Conservation (phyloP, 768 basidiomycete species). For the Rhodocollybia butyracea region DNA sequence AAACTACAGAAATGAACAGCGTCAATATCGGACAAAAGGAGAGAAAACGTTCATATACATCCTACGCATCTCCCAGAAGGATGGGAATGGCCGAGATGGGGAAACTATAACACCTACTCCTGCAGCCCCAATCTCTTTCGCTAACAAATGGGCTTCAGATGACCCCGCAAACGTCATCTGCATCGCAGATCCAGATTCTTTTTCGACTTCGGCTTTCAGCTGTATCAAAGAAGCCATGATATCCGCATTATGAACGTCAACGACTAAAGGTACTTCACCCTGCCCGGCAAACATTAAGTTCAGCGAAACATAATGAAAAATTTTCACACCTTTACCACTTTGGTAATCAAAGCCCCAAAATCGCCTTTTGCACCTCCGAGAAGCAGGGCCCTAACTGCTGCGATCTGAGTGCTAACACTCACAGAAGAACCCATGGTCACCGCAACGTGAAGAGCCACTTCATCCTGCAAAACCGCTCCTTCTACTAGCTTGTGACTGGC, state of each 20-base stretch:
- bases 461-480: slow-evolving; percentile 58
- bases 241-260: slow-evolving; percentile 64
- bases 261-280: slow-evolving; percentile 59
- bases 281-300: slow-evolving; percentile 15
- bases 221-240: slow-evolving; percentile 61
- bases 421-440: slow-evolving; percentile 40
- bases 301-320: neutral
- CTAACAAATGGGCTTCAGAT: slow-evolving; percentile 69
- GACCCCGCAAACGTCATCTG: slow-evolving; percentile 54
- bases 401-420: slow-evolving; percentile 70
- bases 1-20: slow-evolving; percentile 21
- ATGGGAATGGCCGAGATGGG: slow-evolving; percentile 68
- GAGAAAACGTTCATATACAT: slow-evolving; percentile 32
- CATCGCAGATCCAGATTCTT: slow-evolving; percentile 34
- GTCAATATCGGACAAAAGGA: neutral
- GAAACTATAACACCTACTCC: slow-evolving; percentile 68
- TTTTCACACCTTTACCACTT: slow-evolving; percentile 39
- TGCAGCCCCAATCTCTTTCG: slow-evolving; percentile 65
- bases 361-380: slow-evolving; percentile 34
- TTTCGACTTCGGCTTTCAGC: slow-evolving; percentile 63
- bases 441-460: slow-evolving; percentile 58
- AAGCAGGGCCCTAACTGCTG: slow-evolving; percentile 52
- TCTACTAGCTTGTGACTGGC: slow-evolving; percentile 51
- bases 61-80: slow-evolving; percentile 59
- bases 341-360: slow-evolving; percentile 36